These are phyloP conservation scores for Tripidium arundinaceum DNA, from an alignment of 202 grass and related monocot genomes.

Conservation along the genomic window DNA sequence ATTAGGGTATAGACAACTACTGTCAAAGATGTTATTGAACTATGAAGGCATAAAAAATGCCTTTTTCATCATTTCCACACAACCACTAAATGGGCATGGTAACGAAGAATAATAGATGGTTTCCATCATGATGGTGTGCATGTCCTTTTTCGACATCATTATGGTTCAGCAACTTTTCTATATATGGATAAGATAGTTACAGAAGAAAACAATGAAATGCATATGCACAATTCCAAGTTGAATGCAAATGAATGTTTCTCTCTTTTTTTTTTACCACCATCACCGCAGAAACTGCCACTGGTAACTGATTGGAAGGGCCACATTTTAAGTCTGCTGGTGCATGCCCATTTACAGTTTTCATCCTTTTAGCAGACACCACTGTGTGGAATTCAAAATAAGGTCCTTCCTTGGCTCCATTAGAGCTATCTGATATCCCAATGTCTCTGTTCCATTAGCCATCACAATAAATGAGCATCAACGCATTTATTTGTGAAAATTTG, in stretches of 20 bases:
- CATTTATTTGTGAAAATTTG: background rate
- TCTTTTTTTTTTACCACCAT: no score
- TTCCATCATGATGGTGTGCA: background rate
- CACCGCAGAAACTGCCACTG: background rate
- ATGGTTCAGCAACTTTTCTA: background rate
- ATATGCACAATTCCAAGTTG: background rate
- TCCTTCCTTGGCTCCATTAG: background rate
- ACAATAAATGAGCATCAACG: background rate
- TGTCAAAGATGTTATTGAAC: constrained; percentile 8
- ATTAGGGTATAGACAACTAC: background rate
- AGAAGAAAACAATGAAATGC: background rate
- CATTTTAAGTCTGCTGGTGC: constrained; percentile 11
- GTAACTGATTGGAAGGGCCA: background rate
- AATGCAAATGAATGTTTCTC: no score
- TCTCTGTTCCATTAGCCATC: constrained; percentile 10
- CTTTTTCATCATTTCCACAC: background rate
- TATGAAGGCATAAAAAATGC: background rate
- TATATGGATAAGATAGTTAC: background rate
- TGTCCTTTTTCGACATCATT: background rate
- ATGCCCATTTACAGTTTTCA: constrained; percentile 34
- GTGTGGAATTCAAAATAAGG: constrained; percentile 23
- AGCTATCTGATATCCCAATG: constrained; percentile 18
- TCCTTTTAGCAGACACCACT: constrained; percentile 29
- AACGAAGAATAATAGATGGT: background rate
- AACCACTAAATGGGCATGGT: background rate